Base-by-base conservation (phyloP, 768 basidiomycete species). In the Crucibulum laeve region DNA sequence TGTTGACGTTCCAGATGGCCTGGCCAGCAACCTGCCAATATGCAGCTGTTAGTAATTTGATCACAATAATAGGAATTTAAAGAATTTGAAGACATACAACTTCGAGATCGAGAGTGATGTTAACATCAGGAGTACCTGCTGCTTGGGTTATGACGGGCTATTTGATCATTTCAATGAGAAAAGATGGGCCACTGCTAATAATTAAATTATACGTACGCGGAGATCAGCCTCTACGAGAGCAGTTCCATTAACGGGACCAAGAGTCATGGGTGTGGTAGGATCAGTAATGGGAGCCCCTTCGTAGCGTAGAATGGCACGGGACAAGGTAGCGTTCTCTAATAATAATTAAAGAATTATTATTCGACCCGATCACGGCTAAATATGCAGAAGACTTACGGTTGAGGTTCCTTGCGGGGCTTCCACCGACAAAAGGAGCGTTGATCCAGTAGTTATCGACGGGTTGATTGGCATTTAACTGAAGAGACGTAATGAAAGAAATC, bases 371-470 rank as follows among this genome's bases (percentile, higher is more conserved):
- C 25, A 36, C 14, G 4, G 26, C 14, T 6, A 15, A 18, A 25
- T n/a, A n/a, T n/a, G n/a, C n/a, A 18, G 13, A 23, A 4, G n/a
- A 44, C 65, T 39, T 52, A 65, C 66, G 58, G 40, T 65, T 59
- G 13, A 49, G 28, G 47, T 69, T 67, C 40, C 48, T 53, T 4
- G 57, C 51, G 2, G 60, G 60, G 38, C 54, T 51, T 23, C 64
- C 64, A 35, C 61, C 60, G 10, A 53, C 53, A 58, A 62, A 67
- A 14, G 53, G 60, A 19, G 58, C 64, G 42, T 63, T 67, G 49
- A 74, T 58, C 63, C 73, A 75, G 53, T 76, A 77, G 55, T 76
- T 77, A 3, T 46, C 67, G 0, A 75, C 57, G 0, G 67, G 55
- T 46, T 75, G 69, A 50, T 73, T 62, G 19, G 76, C 73, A 6